Conservation (phyloP, 768 basidiomycete genomes). For the Suillus tomentosus region DNA sequence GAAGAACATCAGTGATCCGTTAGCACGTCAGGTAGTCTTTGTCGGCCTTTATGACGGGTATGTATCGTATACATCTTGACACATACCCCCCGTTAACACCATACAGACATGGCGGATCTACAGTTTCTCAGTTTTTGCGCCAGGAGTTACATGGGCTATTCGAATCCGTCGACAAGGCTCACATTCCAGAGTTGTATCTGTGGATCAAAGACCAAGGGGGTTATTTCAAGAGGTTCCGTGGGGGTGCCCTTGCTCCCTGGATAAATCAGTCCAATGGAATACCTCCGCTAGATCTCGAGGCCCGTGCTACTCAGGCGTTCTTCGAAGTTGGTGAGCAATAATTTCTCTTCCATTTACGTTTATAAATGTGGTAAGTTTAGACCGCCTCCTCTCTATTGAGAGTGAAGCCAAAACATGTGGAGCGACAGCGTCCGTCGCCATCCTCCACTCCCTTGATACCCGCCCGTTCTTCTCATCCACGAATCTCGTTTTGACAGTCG, state of each 20-base stretch:
- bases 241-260: conserved; percentile 80
- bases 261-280: conserved; percentile 32
- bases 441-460: conserved; percentile 88
- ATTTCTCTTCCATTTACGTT: conserved; percentile 8
- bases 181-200: conserved; percentile 72
- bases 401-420: conserved; percentile 76
- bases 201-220: conserved; percentile 84
- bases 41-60: conserved; percentile 94
- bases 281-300: conserved; percentile 69
- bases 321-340: conserved; percentile 61
- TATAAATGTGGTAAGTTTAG: conserved; percentile 37
- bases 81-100: conserved; percentile 8
- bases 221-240: conserved; percentile 88
- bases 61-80: conserved; percentile 22
- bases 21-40: conserved; percentile 78
- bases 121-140: conserved; percentile 82
- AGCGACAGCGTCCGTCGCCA: conserved; percentile 86
- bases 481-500: conserved; percentile 78
- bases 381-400: conserved; percentile 70
- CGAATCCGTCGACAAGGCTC: conserved; percentile 70
- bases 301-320: conserved; percentile 84
- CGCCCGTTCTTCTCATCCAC: conserved; percentile 83
- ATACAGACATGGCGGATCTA: conserved; percentile 86
- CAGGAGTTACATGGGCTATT: conserved; percentile 86
- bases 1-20: conserved; percentile 46